phyloP scores from a whole-genome alignment of 768 basidiomycete genomes.

The Lentinula aciculospora region DNA sequence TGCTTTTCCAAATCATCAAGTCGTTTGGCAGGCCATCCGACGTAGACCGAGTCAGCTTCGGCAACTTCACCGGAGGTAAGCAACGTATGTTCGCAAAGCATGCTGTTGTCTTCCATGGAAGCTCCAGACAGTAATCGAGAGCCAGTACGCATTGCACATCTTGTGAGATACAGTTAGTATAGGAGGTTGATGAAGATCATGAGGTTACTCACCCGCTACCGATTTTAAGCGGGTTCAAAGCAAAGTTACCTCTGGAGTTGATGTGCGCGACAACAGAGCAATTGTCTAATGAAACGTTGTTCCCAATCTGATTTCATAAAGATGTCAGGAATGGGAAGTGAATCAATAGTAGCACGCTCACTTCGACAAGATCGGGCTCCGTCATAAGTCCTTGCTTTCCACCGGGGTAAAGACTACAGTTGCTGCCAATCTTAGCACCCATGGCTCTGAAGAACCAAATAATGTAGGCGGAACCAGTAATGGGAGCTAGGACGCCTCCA shows the following conservation, averaged over 20 bases:
- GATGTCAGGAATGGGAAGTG: background rate
- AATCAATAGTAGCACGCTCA: constrained; percentile 10
- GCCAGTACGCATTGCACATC: constrained; percentile 38
- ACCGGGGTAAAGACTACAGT: constrained; percentile 34
- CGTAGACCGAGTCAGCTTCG: constrained; percentile 31
- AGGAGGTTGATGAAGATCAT: background rate
- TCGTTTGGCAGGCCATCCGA: constrained; percentile 37
- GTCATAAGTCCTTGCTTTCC: constrained; percentile 39
- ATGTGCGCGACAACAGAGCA: constrained; percentile 44
- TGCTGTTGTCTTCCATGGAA: constrained; percentile 43
- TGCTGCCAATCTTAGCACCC: constrained; percentile 37
- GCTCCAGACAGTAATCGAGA: constrained; percentile 43
- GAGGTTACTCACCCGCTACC: constrained; percentile 24
- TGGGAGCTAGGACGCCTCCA: constrained; percentile 32
- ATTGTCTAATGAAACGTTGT: constrained; percentile 38
- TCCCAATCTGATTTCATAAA: constrained; percentile 26
- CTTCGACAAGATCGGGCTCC: constrained; percentile 41
- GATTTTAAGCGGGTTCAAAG: constrained; percentile 35
- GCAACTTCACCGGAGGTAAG: constrained; percentile 42
- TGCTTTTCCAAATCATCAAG: constrained; percentile 16
- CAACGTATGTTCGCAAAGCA: constrained; percentile 44
- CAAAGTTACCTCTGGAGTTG: constrained; percentile 40
- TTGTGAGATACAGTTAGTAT: constrained; percentile 8
- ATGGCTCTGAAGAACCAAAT: constrained; percentile 40
- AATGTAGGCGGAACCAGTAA: constrained; percentile 36